These are phyloP conservation scores for Populus trichocarpa DNA, from an alignment of 441 rosid genomes.

Conservation along the genomic window DNA sequence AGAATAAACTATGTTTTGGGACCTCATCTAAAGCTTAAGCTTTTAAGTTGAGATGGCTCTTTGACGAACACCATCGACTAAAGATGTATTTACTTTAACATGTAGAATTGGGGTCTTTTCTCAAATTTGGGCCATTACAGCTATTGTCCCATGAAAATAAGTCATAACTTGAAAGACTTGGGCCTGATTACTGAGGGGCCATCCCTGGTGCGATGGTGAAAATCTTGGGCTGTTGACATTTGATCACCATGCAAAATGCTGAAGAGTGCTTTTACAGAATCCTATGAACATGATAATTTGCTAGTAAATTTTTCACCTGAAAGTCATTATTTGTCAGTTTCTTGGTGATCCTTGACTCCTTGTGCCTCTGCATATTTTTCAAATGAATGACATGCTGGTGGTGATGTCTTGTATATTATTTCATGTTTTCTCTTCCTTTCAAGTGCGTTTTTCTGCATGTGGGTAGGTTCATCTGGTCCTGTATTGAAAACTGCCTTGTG, in stretches of 20 bases:
- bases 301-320: too few relatives aligned
- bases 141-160: too few relatives aligned
- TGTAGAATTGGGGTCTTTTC: too few relatives aligned
- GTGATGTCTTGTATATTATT: neutral
- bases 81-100: too few relatives aligned
- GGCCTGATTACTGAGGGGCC: too few relatives aligned
- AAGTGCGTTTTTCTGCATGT: constrained; percentile 2
- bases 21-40: neutral
- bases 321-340: too few relatives aligned
- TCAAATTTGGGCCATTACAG: too few relatives aligned
- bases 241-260: neutral
- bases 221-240: neutral
- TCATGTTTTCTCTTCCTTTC: constrained; percentile 18
- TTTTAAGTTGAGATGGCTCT: neutral
- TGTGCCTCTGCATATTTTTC: neutral
- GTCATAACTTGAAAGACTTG: too few relatives aligned
- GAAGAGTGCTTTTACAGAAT: neutral
- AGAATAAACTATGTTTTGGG: neutral
- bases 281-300: neutral
- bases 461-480: constrained; percentile 5
- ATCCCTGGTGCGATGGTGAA: neutral
- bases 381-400: neutral
- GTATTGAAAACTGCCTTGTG: constrained; percentile 6
- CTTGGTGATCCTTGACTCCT: neutral
- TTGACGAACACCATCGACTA: too few relatives aligned